Evolutionary conservation across 2,329 filamentous ascomycete genomes (phyloP), one percentile per base, ranked within the genome.

Genomic region (Talaromyces sp.): DNA sequence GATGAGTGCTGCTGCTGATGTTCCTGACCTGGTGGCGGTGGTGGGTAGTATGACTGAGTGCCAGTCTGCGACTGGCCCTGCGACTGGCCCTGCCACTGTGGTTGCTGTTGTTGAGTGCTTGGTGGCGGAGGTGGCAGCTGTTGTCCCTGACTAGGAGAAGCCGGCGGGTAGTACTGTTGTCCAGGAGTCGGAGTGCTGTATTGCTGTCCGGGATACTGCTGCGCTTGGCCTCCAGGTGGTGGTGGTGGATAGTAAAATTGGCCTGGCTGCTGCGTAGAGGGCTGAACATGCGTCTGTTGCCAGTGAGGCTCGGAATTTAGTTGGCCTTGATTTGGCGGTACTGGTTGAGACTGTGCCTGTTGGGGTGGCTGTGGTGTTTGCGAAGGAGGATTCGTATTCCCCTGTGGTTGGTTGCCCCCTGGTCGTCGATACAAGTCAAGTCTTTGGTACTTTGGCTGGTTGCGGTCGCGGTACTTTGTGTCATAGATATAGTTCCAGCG

Each of bases 401-500:
- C 62, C 8, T 64, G 63, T 57, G 70, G 69, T 7, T 67, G 66
- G 22, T 37, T 31, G 39, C 19, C 25, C 59, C 66, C 51, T 73
- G 66, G 62, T 66, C 72, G 11, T 71, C 64, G 52, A 37, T 59
- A 59, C 25, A 59, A 21, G n/a, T 55, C 53, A 17, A 59, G 37
- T n/a, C 48, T 52, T n/a, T 59, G 53, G 62, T 84, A 85, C 57
- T 81, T 73, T 3, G 70, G 66, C 46, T 83, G 76, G 48, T 79
- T 75, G 15, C 83, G 80, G 35, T 81, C 78, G 60, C 78, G 75
- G 69, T 97, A 97, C 71, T 97, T 97, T 53, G 88, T 84, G 58
- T 85, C 81, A 63, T 85, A 96, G 63, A 97, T 92, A 69, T 89
- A 95, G 75, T 96, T 96, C 91, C 92, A 97, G 65, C 91, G 80